Percentiles rank a stretch among this genome's conserved stretches.
These are phyloP conservation scores for Diaporthe sp. DNA, from an alignment of 2,329 filamentous ascomycete genomes.

Conservation along the genomic window DNA sequence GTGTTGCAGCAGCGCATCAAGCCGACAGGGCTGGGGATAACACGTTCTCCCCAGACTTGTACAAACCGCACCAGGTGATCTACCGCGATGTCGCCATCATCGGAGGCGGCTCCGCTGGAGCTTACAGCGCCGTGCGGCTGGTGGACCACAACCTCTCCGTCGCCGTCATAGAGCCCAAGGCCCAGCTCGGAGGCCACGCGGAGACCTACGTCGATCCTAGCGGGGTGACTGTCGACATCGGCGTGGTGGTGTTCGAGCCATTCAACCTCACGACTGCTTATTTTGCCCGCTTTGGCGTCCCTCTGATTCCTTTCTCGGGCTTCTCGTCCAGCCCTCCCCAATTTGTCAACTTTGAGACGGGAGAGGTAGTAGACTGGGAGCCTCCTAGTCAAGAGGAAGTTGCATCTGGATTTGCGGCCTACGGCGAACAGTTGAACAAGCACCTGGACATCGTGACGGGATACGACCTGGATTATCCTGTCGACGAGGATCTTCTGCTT, in stretches of 20 bases:
- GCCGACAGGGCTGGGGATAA: neutral
- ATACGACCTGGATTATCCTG: neutral
- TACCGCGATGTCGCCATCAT: conserved; percentile 7
- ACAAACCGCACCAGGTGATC: neutral
- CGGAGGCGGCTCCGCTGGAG: neutral
- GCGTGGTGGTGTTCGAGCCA: neutral
- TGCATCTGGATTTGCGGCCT: neutral
- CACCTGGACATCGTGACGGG: neutral
- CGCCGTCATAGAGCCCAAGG: neutral
- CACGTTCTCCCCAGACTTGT: neutral
- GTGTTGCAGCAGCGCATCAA: neutral
- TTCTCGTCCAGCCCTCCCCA: neutral
- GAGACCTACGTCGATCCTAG: neutral
- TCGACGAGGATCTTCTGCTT: neutral
- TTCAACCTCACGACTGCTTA: neutral
- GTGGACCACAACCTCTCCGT: neutral
- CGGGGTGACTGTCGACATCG: neutral
- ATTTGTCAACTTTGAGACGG: neutral
- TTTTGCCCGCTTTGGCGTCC: neutral
- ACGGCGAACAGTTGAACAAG: neutral
- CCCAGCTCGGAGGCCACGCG: neutral
- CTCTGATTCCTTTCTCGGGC: neutral
- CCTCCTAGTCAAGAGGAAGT: neutral
- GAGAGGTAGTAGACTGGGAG: neutral
- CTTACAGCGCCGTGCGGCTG: neutral